Base-by-base conservation (phyloP, 805 yeast species). In the Torulaspora quercuum region DNA sequence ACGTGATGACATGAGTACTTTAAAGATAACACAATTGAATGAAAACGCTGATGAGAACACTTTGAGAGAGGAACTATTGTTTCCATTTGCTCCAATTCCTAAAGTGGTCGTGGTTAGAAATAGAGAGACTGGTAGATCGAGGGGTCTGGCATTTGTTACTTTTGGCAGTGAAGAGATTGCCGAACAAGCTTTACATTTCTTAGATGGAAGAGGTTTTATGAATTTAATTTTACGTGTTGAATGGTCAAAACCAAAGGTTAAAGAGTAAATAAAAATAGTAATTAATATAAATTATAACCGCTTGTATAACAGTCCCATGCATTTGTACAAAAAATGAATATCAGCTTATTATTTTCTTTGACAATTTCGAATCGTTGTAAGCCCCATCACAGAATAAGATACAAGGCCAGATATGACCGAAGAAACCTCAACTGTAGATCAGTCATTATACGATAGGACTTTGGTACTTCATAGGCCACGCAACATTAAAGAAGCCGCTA, bases 101-200 rank as follows among this genome's bases (percentile, higher is more conserved):
- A 82, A 95, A 68, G 84, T 83, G 49, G 82, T 82, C 46, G 72
- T 92, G 41, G 88, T 88, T 42, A 83, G 85, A 70, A 85, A 88
- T 68, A 82, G 87, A 68, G 95, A 84, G 54, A 92, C 97, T 17
- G 92, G 95, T 48, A 82, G 81, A 64, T 84, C 95, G 29, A 83
- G 87, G 68, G 99, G 99, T 58, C 79, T 90, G 64, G 97, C 97
- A 5, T 92, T 86, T 64, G 94, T 89, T 48, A 81, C 90, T 43
- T 84, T 84, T 62, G 76, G 73, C 42, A 73, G 79, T 39, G 78
- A 78, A 57, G 62, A 64, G 40, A 69, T 67, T 50, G 98, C 97
- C 28, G 80, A 83, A 65, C 63, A 61, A 48, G 97, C 96, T 35
- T 69, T 82, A 65, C 79, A 82, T 45, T 60, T 61, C 45, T 73